Percentiles rank a stretch among this genome's conserved stretches.
These are phyloP conservation scores for Dendrostoma leiphaemia DNA, from an alignment of 2,329 filamentous ascomycete species.

Conservation along the genomic window DNA sequence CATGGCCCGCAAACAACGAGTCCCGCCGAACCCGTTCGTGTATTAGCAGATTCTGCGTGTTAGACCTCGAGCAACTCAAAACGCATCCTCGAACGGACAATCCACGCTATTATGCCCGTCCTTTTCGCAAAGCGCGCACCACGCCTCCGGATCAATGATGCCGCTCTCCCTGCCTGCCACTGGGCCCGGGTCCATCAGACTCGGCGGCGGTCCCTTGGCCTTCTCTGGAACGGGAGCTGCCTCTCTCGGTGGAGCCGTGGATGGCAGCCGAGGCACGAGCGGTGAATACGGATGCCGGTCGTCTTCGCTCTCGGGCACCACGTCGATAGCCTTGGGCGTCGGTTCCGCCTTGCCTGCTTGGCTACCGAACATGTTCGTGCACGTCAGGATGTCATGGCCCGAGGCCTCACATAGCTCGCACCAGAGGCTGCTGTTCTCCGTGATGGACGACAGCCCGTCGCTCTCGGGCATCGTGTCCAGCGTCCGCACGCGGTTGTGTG, in stretches of 20 bases:
- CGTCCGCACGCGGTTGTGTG: conserved; percentile 46
- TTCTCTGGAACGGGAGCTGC: conserved; percentile 34
- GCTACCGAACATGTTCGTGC: conserved; percentile 80
- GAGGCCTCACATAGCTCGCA: conserved; percentile 94
- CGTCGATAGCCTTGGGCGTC: conserved; percentile 19
- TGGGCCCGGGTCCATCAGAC: conserved; percentile 64
- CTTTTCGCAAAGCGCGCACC: conserved; percentile 94
- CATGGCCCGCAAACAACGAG: neutral
- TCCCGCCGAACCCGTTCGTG: neutral
- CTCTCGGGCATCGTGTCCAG: conserved; percentile 70
- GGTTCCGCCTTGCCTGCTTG: conserved; percentile 22
- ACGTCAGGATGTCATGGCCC: conserved; percentile 91
- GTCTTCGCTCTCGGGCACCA: conserved; percentile 18
- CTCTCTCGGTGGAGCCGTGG: conserved; percentile 34
- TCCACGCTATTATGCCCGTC: conserved; percentile 96
- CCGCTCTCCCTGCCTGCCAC: conserved; percentile 77
- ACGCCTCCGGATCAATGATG: conserved; percentile 79
- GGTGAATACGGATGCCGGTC: conserved; percentile 53
- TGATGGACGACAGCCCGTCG: conserved; percentile 66
- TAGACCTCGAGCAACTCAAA: conserved; percentile 39
- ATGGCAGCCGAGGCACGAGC: conserved; percentile 44
- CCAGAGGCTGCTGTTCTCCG: conserved; percentile 74
- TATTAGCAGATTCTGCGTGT: conserved; percentile 11
- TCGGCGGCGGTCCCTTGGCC: conserved; percentile 53
- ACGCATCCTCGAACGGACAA: conserved; percentile 86